Evolutionary conservation across 768 basidiomycete genomes (phyloP).

Genomic region (Kwoniella heveanensis): DNA sequence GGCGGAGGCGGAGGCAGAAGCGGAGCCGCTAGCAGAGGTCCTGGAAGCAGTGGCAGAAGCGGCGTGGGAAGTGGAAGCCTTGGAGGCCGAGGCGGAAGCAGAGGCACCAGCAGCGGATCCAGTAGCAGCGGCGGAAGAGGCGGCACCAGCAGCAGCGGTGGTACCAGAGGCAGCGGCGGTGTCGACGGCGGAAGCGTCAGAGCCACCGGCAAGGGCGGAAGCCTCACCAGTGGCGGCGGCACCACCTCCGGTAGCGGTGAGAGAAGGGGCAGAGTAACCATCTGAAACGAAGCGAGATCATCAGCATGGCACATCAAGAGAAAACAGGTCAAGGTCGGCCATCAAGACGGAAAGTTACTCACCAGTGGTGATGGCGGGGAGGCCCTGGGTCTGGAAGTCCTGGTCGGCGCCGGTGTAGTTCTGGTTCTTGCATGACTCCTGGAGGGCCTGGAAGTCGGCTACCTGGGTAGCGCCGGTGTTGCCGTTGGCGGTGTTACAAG

Average conservation of each 20-base stretch:
- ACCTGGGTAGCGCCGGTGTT: constrained; percentile 53
- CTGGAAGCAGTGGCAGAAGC: constrained; percentile 10
- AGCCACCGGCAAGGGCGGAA: constrained; percentile 21
- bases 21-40: not conserved
- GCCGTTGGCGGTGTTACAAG: constrained; percentile 55
- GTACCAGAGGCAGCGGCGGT: constrained; percentile 23
- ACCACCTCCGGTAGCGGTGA: constrained; percentile 51
- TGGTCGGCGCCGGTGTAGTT: constrained; percentile 49
- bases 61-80: constrained; percentile 15
- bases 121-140: constrained; percentile 13
- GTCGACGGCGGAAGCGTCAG: constrained; percentile 10
- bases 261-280: constrained; percentile 43
- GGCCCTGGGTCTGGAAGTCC: constrained; percentile 34
- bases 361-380: constrained; percentile 40
- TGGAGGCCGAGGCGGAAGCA: constrained; percentile 4
- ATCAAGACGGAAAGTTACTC: constrained; percentile 11
- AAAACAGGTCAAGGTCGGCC: not conserved
- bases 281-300: constrained; percentile 11
- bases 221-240: constrained; percentile 41
- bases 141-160: constrained; percentile 19
- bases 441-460: constrained; percentile 48
- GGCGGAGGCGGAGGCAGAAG: constrained; percentile 6
- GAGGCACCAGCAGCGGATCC: constrained; percentile 10
- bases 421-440: constrained; percentile 49
- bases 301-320: not conserved